Percentiles rank a stretch among this genome's conserved stretches.
phyloP scores from a whole-genome alignment of 2,329 filamentous ascomycete genomes.

The Paraconiothyrium brasiliense region DNA sequence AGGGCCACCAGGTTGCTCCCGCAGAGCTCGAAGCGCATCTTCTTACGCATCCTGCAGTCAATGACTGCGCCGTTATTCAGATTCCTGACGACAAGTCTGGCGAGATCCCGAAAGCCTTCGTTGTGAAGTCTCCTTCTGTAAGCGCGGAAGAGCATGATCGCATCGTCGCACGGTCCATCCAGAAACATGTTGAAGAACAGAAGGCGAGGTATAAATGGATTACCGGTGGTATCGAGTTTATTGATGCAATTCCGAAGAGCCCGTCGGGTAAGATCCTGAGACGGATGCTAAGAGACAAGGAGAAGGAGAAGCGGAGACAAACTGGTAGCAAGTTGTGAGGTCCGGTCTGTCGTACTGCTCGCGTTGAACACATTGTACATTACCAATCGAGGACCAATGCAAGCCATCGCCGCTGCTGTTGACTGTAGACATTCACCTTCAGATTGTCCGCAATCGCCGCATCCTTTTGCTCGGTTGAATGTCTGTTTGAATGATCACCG shows the following conservation, averaged over 20 bases:
- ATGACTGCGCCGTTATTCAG: slow-evolving; percentile 81
- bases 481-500: no score
- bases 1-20: slow-evolving; percentile 84
- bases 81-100: slow-evolving; percentile 71
- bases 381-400: no score
- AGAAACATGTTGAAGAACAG: slow-evolving; percentile 67
- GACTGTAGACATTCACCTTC: no score
- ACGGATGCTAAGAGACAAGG: slow-evolving; percentile 74
- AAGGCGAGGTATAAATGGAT: slow-evolving; percentile 72
- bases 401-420: no score
- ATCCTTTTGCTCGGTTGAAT: no score
- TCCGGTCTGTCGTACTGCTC: background rate
- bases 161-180: slow-evolving; percentile 60
- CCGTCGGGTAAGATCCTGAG: slow-evolving; percentile 71
- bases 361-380: background rate
- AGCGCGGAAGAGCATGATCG: slow-evolving; percentile 63
- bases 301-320: slow-evolving; percentile 72
- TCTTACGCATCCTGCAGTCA: slow-evolving; percentile 76
- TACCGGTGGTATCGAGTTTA: slow-evolving; percentile 65
- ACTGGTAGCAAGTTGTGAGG: slow-evolving; percentile 72
- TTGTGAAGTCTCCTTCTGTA: slow-evolving; percentile 66
- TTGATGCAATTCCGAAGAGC: slow-evolving; percentile 65
- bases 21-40: slow-evolving; percentile 85
- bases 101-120: slow-evolving; percentile 71
- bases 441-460: no score